Percentiles rank a stretch among this genome's conserved stretches.
Conservation (phyloP, 1,284 basidiomycete genomes). For the Ceratobasidium sp. region DNA sequence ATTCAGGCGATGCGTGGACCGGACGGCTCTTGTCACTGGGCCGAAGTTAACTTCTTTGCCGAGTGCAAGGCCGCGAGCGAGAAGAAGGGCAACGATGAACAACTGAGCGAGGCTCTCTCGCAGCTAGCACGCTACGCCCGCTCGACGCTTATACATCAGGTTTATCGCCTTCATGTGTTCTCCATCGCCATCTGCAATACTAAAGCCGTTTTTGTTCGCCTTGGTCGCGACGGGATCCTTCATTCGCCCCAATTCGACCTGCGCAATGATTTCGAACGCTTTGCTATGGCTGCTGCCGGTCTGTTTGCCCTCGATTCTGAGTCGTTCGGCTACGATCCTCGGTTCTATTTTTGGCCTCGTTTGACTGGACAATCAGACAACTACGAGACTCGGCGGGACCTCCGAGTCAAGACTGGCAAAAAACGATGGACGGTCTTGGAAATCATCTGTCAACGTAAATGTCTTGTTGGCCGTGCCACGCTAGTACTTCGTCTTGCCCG, state of each 20-base stretch:
- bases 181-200: neutral
- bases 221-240: neutral
- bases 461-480: constrained; percentile 23
- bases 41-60: constrained; percentile 10
- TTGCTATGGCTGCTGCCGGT: constrained; percentile 7
- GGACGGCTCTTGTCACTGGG: neutral
- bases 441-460: constrained; percentile 21
- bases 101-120: constrained; percentile 14
- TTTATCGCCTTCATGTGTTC: constrained; percentile 15
- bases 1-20: neutral
- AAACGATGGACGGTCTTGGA: constrained; percentile 18
- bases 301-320: constrained; percentile 1
- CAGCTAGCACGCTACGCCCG: constrained; percentile 38
- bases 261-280: neutral
- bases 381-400: neutral
- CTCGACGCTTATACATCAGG: constrained; percentile 16
- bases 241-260: neutral
- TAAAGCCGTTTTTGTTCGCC: constrained; percentile 4
- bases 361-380: neutral
- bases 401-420: constrained; percentile 19
- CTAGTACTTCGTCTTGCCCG: neutral
- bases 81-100: neutral
- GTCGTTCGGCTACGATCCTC: constrained; percentile 13
- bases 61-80: constrained; percentile 25
- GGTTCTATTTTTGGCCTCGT: constrained; percentile 23